Conservation (phyloP, 345 rosid species). For the Rhodamnia rubescens region DNA sequence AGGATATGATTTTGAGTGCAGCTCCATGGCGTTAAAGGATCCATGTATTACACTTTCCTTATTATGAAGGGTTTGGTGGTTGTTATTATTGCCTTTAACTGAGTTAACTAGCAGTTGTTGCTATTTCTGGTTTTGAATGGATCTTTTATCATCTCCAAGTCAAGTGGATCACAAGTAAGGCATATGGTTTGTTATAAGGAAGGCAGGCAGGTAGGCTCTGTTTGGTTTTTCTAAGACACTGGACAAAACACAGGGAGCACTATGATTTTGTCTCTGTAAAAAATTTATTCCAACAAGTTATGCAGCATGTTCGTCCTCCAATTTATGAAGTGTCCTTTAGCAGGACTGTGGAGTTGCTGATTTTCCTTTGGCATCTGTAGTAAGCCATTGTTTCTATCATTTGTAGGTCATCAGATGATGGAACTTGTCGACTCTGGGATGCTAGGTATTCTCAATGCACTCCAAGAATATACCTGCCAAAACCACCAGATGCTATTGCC, state of each 20-base stretch:
- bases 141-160: background rate
- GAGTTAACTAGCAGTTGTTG: background rate
- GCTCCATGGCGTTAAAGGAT: background rate
- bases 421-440: slow-evolving; percentile 99
- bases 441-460: slow-evolving; percentile 68
- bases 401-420: slow-evolving; percentile 93
- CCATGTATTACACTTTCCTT: background rate
- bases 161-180: background rate
- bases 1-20: background rate
- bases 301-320: background rate
- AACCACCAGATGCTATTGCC: slow-evolving; percentile 47
- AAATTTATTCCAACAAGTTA: background rate
- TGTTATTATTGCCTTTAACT: background rate
- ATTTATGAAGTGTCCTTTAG: background rate
- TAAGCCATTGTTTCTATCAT: slow-evolving; percentile 2
- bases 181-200: background rate
- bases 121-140: background rate
- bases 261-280: background rate
- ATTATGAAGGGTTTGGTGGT: background rate
- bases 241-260: background rate
- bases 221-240: background rate
- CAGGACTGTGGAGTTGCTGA: background rate
- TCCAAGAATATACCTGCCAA: slow-evolving; percentile 70
- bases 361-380: background rate
- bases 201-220: background rate